Evolutionary conservation across 2,329 filamentous ascomycete genomes (phyloP).

Genomic region (Pseudogymnoascus sp.): DNA sequence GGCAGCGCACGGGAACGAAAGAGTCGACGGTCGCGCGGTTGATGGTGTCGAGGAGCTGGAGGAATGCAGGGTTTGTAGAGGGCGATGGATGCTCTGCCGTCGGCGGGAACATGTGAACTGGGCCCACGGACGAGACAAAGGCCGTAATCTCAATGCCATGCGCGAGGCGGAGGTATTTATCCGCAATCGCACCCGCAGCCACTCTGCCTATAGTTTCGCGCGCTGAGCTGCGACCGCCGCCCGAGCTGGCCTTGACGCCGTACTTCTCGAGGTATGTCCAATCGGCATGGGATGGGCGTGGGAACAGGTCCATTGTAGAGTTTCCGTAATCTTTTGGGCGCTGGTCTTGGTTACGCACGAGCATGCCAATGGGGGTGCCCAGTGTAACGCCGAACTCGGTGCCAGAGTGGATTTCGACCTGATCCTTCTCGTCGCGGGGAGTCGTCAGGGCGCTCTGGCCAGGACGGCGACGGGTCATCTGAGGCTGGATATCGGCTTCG

Average conservation of each 20-base stretch:
- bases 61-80: constrained; percentile 70
- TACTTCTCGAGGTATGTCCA: constrained; percentile 98
- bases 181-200: constrained; percentile 82
- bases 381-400: constrained; percentile 84
- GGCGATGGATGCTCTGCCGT: constrained; percentile 58
- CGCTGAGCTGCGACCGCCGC: constrained; percentile 85
- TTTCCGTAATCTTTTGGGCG: constrained; percentile 84
- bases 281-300: constrained; percentile 86
- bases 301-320: constrained; percentile 85
- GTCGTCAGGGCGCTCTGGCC: constrained; percentile 88
- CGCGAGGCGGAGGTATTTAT: constrained; percentile 77
- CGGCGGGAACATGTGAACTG: constrained; percentile 66
- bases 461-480: constrained; percentile 83
- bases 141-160: constrained; percentile 87
- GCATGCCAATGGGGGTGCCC: constrained; percentile 81
- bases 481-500: constrained; percentile 84
- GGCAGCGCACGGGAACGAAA: constrained; percentile 82
- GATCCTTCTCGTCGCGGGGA: constrained; percentile 85
- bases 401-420: constrained; percentile 85
- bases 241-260: constrained; percentile 82
- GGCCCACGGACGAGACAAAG: constrained; percentile 79
- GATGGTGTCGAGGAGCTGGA: constrained; percentile 63
- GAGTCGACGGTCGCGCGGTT: constrained; percentile 70
- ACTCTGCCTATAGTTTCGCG: constrained; percentile 91
- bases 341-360: constrained; percentile 88